Evolutionary conservation across 208 protist genomes (phyloP).

Genomic region (Leishmania braziliensis): DNA sequence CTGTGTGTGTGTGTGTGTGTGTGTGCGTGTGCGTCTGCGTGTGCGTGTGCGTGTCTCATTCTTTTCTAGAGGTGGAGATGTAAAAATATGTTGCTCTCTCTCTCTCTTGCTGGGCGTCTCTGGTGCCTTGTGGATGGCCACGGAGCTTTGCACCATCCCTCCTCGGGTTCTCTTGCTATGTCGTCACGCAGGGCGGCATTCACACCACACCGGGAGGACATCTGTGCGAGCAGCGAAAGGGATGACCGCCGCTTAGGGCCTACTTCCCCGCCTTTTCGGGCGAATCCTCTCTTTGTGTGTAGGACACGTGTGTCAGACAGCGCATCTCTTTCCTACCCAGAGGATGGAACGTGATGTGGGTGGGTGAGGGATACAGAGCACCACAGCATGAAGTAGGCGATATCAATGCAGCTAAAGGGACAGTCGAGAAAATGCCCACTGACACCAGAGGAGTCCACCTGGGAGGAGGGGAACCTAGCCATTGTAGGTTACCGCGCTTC

Average conservation of each 20-base stretch:
- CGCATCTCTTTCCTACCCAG: not conserved
- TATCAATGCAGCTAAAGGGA: not conserved
- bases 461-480: no score
- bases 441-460: not conserved
- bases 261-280: no score
- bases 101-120: not conserved
- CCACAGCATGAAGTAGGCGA: no score
- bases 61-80: not conserved
- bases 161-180: not conserved
- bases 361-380: not conserved
- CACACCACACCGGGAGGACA: no score
- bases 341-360: not conserved
- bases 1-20: not conserved
- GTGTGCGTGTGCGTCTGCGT: not conserved
- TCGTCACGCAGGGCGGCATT: not conserved
- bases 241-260: no score
- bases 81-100: not conserved
- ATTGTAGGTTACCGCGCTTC: not conserved
- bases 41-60: not conserved
- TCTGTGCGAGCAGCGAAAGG: no score
- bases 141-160: not conserved
- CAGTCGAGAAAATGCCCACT: not conserved
- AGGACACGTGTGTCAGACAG: not conserved
- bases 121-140: not conserved
- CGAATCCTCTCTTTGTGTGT: not conserved